Evolutionary conservation across 75 land plant species (phyloP).

Genomic region (Cupressus sempervirens): DNA sequence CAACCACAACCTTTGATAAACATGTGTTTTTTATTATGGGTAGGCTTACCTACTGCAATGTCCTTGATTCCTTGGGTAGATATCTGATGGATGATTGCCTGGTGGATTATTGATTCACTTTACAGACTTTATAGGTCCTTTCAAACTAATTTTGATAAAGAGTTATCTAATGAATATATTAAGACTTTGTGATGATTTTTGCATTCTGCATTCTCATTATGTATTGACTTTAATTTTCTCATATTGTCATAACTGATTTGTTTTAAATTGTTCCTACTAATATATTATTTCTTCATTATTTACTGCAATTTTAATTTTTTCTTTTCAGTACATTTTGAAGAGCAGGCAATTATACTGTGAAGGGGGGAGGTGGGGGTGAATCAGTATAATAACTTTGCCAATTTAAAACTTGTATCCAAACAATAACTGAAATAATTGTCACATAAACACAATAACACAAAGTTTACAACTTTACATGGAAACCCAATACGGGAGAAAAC

Average conservation of each 20-base stretch:
- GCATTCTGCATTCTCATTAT: background rate
- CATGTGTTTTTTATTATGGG: background rate
- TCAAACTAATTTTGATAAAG: background rate
- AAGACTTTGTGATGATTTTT: background rate
- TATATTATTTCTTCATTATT: background rate
- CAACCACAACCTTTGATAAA: background rate
- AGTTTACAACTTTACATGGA: too few species aligned
- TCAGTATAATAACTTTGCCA: too few species aligned
- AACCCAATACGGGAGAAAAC: too few species aligned
- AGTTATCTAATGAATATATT: background rate
- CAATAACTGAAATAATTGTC: too few species aligned
- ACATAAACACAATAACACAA: too few species aligned
- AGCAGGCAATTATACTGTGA: too few species aligned
- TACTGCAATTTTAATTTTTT: background rate
- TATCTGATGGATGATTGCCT: background rate
- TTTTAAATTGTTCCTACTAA: background rate
- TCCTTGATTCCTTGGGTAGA: background rate
- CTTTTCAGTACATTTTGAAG: too few species aligned
- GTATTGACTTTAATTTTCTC: background rate
- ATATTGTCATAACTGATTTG: too few species aligned
- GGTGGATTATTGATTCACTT: too few species aligned
- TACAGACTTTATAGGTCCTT: background rate
- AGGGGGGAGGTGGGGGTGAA: too few species aligned
- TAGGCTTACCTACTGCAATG: background rate
- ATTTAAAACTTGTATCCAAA: too few species aligned